Evolutionary conservation across 2,329 filamentous ascomycete species (phyloP), one percentile per base, ranked within the genome.

Genomic region (Calonectria crousiana): DNA sequence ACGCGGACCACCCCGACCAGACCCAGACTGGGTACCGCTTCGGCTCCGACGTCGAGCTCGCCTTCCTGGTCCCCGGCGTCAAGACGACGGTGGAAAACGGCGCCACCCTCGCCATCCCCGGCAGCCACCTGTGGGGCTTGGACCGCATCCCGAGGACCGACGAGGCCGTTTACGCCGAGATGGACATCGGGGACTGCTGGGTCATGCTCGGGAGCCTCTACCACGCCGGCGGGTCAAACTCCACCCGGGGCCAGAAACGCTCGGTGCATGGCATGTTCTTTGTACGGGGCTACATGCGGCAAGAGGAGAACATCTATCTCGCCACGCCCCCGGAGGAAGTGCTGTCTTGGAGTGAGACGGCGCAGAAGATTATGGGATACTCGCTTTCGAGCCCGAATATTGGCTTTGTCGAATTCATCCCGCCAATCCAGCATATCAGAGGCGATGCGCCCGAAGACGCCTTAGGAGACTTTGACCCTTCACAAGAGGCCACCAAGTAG

Each of bases 221-320:
- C 26, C 69, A 67, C 62, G 69, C 69, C 1, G 69, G 69, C 44
- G 69, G 69, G 20, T 65, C 69, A 30, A 71, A 71, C 38, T 23
- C 51, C 6, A 71, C 69, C 5, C n/a, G 32, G 38, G 18, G 32
- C 41, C 62, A 71, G 62, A 71, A 67, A 38, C 69, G 69, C 6
- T 38, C 69, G 30, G 69, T 71, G 8, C 69, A 71, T 23, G 69
- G 69, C 18, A n/a, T 71, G 62, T 71, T 71, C 62, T 71, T 71
- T n/a, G 53, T 67, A 1, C 32, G 62, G 6, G 69, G 69, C 16
- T 60, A 71, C 41, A 34, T 71, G 36, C 52, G 69, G 11, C 69
- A 71, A 13, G 69, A 71, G 41, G 69, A 71, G 30, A 71, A 71
- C 41, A 51, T 67, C 6, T 71, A 71, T 26, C 62, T 71, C 14